Conservation (phyloP, 2,329 filamentous ascomycete genomes). For the Aureobasidium melanogenum region DNA sequence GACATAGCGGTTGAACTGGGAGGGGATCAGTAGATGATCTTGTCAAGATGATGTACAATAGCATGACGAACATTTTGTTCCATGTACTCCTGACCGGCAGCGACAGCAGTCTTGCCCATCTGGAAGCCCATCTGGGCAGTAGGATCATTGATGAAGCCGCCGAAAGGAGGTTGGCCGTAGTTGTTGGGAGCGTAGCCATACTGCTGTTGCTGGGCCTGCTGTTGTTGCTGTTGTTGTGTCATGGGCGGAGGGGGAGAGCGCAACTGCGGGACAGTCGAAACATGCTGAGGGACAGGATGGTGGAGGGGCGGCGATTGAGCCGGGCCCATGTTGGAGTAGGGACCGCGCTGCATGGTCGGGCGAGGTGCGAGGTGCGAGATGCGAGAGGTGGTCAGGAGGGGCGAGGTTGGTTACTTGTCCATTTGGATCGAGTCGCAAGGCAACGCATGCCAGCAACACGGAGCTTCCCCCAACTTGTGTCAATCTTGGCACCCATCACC, state of each 20-base stretch:
- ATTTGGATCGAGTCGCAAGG: not conserved
- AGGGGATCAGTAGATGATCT: not conserved
- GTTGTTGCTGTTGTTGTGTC: constrained; percentile 59
- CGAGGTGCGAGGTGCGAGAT: not conserved
- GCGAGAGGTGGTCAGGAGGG: not conserved
- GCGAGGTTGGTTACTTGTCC: not conserved
- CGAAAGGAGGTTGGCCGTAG: constrained; percentile 55
- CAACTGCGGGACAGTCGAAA: constrained; percentile 94
- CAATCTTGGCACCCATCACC: not conserved
- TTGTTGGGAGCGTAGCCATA: constrained; percentile 16
- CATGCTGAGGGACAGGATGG: constrained; percentile 95
- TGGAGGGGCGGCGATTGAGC: constrained; percentile 83
- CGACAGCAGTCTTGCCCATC: constrained; percentile 84
- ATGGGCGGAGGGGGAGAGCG: constrained; percentile 82
- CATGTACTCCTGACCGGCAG: constrained; percentile 85
- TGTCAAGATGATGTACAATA: not conserved
- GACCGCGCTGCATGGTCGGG: constrained; percentile 70
- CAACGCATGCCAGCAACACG: not conserved
- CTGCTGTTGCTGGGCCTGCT: constrained; percentile 48
- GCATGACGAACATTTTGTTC: constrained; percentile 72
- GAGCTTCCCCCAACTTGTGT: not conserved
- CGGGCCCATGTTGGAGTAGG: constrained; percentile 62
- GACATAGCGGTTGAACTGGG: constrained; percentile 69
- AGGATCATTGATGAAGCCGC: constrained; percentile 91
- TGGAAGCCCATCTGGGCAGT: constrained; percentile 92